Conservation (phyloP, 495 filamentous ascomycete genomes). For the Neurospora sp. region DNA sequence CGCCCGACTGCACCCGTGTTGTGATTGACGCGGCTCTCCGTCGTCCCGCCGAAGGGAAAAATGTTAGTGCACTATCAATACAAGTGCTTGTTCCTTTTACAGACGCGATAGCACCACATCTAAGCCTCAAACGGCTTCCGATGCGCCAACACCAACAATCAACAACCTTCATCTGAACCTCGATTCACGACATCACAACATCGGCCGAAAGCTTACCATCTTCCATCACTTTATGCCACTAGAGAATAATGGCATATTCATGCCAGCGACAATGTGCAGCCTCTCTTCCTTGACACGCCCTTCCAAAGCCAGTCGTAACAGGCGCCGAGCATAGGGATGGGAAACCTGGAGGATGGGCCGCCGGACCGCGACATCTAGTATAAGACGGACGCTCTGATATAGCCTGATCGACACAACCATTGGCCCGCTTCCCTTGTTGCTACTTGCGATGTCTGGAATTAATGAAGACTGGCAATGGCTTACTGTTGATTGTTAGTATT, state of each 20-base stretch:
- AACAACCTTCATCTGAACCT: background rate
- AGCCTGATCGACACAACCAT: slow-evolving; percentile 17
- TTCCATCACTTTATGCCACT: too few relatives aligned
- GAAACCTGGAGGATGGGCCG: slow-evolving; percentile 12
- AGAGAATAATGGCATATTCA: background rate
- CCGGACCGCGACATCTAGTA: slow-evolving; percentile 21
- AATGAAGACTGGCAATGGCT: slow-evolving; percentile 16
- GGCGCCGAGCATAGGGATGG: background rate
- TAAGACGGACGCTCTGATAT: slow-evolving; percentile 18
- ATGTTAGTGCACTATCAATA: background rate
- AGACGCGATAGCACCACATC: background rate
- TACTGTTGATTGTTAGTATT: background rate
- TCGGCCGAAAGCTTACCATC: background rate
- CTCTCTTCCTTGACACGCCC: background rate
- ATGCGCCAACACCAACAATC: background rate
- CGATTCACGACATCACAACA: background rate
- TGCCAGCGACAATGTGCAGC: background rate
- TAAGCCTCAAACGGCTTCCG: background rate
- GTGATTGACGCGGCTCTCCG: background rate
- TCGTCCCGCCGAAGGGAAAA: background rate
- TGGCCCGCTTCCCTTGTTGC: background rate
- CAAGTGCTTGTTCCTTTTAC: accelerated
- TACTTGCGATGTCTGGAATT: slow-evolving; percentile 9
- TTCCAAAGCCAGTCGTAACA: background rate
- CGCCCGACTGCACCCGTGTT: background rate